Evolutionary conservation across 345 rosid species (phyloP), one percentile per base, ranked within the genome.

Genomic region (Trapa bicornis): DNA sequence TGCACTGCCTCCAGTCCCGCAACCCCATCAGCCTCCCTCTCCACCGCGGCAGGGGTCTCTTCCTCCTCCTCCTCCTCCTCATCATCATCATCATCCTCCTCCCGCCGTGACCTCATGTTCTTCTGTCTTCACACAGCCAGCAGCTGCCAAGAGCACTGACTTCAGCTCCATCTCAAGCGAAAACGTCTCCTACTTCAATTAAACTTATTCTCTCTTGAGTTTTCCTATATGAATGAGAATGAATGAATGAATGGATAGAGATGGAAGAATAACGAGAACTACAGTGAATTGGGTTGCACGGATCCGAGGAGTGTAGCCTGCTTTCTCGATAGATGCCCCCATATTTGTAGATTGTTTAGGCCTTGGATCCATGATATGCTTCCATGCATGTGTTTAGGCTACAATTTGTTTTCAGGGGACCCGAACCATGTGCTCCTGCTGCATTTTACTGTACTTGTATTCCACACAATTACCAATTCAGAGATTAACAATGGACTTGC

Each of bases 151-250:
- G 62, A 61, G 72, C 3, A 69, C 80, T 16, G 90, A 85, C 71
- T 93, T 80, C 65, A 83, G 78, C 74, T 75, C 79, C 71, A 86
- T 86, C 78, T 79, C 89, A 37, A 85, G 78, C 74, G 90, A 88
- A 58, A 83, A 89, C 76, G 80, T 83, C 74, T 75, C 96, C 32
- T 89, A 83, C 70, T 92, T 89, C 73, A 84, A 91, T 67, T 89
- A 80, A 78, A 58, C 63, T 76, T 58, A 61, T 57, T 8, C 37
- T 29, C 37, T 1, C 3, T 58, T 58, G 32, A 58, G 29, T 32
- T 32, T 11, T 58, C 63, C 9, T 58, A 32, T 58, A 58, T 32
- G 63, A 32, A 58, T 32, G 63, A 58, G 63, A 32, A 58, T 32
- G 63, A 58, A 11, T 29, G 38, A 11, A 58, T 58, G 22, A 57